Base-by-base conservation (phyloP, 345 rosid genomes). In the Salix exigua region DNA sequence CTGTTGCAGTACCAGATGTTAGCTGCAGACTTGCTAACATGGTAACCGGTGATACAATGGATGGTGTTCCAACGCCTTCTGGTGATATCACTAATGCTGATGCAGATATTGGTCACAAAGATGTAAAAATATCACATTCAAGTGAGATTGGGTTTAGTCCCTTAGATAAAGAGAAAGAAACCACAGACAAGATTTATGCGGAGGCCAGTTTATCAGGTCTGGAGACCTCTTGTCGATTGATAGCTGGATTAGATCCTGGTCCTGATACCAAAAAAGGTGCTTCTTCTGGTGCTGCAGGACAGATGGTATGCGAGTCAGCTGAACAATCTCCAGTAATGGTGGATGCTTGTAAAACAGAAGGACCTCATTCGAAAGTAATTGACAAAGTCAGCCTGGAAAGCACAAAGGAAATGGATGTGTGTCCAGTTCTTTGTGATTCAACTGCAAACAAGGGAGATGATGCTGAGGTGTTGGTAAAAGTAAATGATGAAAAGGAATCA, bases 261-360 rank as follows among this genome's bases (percentile, higher is more conserved):
- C 73, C 74, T 71, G 83, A 79, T 71, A 53, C 75, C n/a, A 73
- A 66, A 71, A 77, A 83, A 66, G 75, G 35, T 71, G 76, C 63
- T 33, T 74, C 75, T 68, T 75, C 75, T 58, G 78, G 76, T 40
- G 65, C 83, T 80, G 80, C 73, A 33, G 78, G 18, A 33, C 75
- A 62, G 72, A 38, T 75, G 48, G 46, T 78, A 37, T 74, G 63
- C 25, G 19, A 79, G 51, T 69, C 71, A 35, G 82, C 58, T 72
- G 80, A 72, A 73, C 83, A 77, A 79, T 81, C 83, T 28, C 44
- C 23, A 71, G 68, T 77, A 62, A 72, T 46, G 50, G 64, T 50
- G 61, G 85, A 86, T 76, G 70, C 65, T 40, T 74, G 83, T 78
- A 72, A 82, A 75, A 69, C 77, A 55, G 85, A 75, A 75, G 81